A percentile compares a stretch with the other conserved stretches of the same genome.
Evolutionary conservation across 2,329 filamentous ascomycete genomes (phyloP).

Genomic region (Penicillium sp.): DNA sequence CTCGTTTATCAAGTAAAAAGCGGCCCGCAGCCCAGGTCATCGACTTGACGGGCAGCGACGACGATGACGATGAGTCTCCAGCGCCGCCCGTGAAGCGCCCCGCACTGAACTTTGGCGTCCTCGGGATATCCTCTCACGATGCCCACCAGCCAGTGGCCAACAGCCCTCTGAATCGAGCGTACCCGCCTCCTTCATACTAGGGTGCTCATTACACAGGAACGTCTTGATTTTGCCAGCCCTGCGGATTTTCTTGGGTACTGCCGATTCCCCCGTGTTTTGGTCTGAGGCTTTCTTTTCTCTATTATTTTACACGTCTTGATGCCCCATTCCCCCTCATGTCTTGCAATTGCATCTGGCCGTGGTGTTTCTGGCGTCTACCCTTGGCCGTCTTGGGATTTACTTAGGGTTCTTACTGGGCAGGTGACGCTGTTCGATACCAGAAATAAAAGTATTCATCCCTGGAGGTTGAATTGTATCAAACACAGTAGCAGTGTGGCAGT

Average conservation of each 20-base stretch:
- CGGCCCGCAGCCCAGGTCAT: slow-evolving; percentile 53
- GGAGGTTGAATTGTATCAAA: background rate
- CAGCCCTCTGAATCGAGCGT: slow-evolving; percentile 21
- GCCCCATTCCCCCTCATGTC: background rate
- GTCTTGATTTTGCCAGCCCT: background rate
- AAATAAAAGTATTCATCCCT: background rate
- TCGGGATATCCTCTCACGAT: slow-evolving; percentile 24
- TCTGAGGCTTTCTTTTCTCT: background rate
- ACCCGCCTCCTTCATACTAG: slow-evolving; percentile 21
- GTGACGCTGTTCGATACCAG: background rate
- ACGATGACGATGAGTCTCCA: slow-evolving; percentile 52
- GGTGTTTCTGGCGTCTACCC: slow-evolving; percentile 20
- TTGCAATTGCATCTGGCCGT: slow-evolving; percentile 17
- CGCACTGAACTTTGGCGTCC: slow-evolving; percentile 25
- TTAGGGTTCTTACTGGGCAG: slow-evolving; percentile 4
- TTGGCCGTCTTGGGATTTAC: slow-evolving; percentile 3
- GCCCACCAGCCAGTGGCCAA: slow-evolving; percentile 23
- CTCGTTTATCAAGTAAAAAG: slow-evolving; percentile 45
- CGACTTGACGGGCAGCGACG: slow-evolving; percentile 56
- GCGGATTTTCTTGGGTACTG: background rate
- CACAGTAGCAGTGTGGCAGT: background rate
- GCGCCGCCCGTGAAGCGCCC: slow-evolving; percentile 37
- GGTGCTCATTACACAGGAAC: background rate
- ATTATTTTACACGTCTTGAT: background rate
- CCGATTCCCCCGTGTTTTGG: background rate